phyloP scores from a whole-genome alignment of 768 basidiomycete species.

The Termitomyces sp. region DNA sequence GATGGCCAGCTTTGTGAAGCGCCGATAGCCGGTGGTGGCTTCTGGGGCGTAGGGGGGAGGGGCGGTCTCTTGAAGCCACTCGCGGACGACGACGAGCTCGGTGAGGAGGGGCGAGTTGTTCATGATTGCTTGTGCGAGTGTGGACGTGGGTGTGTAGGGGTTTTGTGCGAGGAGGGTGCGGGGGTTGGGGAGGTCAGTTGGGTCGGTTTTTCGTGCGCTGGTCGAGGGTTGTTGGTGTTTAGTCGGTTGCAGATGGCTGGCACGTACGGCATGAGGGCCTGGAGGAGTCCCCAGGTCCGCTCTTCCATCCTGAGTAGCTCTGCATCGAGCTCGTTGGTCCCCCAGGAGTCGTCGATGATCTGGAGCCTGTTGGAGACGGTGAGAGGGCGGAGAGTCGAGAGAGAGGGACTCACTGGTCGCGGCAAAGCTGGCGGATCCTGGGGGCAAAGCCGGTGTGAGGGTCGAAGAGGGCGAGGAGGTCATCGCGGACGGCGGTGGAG shows the following conservation, averaged over 20 bases:
- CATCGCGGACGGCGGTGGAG: not conserved
- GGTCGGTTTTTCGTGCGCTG: constrained; percentile 62
- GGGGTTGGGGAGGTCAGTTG: constrained; percentile 40
- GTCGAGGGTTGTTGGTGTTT: no score
- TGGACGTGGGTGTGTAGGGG: constrained; percentile 76
- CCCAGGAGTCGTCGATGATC: constrained; percentile 16
- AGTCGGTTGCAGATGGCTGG: no score
- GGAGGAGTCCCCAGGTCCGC: constrained; percentile 78
- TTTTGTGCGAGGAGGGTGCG: constrained; percentile 58
- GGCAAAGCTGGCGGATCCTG: not conserved
- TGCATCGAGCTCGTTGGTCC: constrained; percentile 41
- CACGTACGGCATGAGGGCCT: constrained; percentile 71
- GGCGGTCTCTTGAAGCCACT: constrained; percentile 82
- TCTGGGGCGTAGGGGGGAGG: constrained; percentile 54
- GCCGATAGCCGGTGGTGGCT: constrained; percentile 78
- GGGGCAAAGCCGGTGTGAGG: constrained; percentile 3
- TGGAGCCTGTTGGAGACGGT: not conserved
- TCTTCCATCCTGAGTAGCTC: constrained; percentile 66
- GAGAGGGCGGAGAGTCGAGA: no score
- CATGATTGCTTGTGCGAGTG: constrained; percentile 71
- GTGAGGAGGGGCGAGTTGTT: constrained; percentile 57
- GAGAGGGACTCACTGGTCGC: not conserved
- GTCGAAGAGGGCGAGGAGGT: not conserved
- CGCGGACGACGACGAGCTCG: constrained; percentile 78
- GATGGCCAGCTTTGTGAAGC: constrained; percentile 71